Evolutionary conservation across 2,329 filamentous ascomycete genomes (phyloP), one percentile per base, ranked within the genome.

Genomic region (Claviceps sp.): DNA sequence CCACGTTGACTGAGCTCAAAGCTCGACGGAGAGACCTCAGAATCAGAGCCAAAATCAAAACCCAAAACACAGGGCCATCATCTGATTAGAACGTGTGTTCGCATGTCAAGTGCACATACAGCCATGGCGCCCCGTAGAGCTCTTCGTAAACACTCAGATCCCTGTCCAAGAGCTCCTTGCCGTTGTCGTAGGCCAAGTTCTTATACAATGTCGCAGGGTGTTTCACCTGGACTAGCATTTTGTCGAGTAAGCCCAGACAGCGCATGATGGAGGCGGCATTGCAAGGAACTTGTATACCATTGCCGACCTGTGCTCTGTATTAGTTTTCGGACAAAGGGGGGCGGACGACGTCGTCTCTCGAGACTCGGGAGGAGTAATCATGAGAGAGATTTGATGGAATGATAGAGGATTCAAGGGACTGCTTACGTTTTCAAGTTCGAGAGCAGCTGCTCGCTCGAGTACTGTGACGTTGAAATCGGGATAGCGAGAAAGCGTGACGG

Each of bases 211-310:
- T 46, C 10, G 47, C 48, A 2, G 52, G 39, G 2, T 47, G 17
- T 6, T 37, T 50, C 1, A 50, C 37, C 7, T 38, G 41, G 17
- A 39, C 47, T n/a, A 48, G 40, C 17, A 56, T 24, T 46, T 48
- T 54, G 11, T 57, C 52, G n/a, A 58, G 52, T 4, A 58, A 26
- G 8, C 54, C 57, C n/a, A 57, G 48, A 44, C 47, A 55, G 6
- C 50, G 53, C 39, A 59, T 52, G 6, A 51, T 48, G 26, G 56
- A 52, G 4, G 49, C 40, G n/a, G 57, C 57, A 37, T 59, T 59
- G 11, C 54, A 55, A 2, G 57, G 55, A 10, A 59, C 41, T 37
- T 58, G 57, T 22, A 59, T 50, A n/a, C 56, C 57, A 19, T 56
- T 54, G 2, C 56, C 56, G 3, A 49, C 49, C 57, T 59, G 43